Conservation (phyloP, 176 grass and related monocot genomes). For the Poa pratensis region DNA sequence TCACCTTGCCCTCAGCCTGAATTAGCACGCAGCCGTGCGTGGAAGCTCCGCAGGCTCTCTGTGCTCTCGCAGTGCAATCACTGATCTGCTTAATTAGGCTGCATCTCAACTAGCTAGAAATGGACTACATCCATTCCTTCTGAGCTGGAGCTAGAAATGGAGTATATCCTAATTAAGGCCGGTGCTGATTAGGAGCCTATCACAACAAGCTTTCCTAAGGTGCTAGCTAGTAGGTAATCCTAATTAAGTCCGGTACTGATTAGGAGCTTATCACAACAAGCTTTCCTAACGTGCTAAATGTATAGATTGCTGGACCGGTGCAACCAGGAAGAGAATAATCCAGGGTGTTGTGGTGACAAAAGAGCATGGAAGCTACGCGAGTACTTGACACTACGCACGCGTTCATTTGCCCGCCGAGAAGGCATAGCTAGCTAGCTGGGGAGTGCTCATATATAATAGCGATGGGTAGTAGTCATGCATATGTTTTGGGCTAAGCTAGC, state of each 20-base stretch:
- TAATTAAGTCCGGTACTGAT: background rate
- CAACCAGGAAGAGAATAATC: conserved; percentile 56
- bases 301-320: background rate
- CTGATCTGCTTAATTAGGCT: background rate
- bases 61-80: background rate
- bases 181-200: no score
- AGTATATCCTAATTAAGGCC: no score
- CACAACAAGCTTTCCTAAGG: no score
- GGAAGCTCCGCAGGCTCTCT: background rate
- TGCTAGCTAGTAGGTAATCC: no score
- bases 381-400: conserved; percentile 30
- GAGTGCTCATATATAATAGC: conserved; percentile 43
- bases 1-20: no score
- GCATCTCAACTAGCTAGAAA: background rate
- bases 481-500: conserved; percentile 10
- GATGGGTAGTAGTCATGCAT: conserved; percentile 8
- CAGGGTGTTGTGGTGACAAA: conserved; percentile 62
- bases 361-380: conserved; percentile 33
- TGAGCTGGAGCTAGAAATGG: no score
- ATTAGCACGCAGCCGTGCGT: background rate
- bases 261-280: conserved; percentile 30
- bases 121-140: no score
- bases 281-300: conserved; percentile 41
- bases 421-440: background rate
- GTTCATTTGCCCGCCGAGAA: background rate